Evolutionary conservation across 345 rosid species (phyloP).

Genomic region (Moringa oleifera): DNA sequence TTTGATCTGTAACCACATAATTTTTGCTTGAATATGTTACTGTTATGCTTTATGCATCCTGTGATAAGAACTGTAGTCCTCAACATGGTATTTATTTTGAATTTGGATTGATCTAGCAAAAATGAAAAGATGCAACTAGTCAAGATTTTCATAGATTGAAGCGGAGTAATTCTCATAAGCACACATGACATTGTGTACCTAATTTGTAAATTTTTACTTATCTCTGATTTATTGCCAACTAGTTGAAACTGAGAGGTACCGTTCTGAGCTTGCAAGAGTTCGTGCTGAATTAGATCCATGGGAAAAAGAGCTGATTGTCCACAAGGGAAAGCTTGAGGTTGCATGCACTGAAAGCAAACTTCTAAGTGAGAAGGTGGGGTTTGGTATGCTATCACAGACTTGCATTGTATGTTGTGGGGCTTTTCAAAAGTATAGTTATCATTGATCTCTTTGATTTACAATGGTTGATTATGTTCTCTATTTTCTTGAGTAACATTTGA

Average conservation of each 20-base stretch:
- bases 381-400: constrained; percentile 9
- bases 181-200: not conserved
- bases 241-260: constrained; percentile 85
- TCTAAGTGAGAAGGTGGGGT: constrained; percentile 68
- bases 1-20: constrained; percentile 10
- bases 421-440: not conserved
- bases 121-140: not conserved
- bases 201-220: not conserved
- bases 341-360: constrained; percentile 77
- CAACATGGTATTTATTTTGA: not conserved
- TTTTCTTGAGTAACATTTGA: not conserved
- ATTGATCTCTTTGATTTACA: not conserved
- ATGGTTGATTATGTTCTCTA: not conserved
- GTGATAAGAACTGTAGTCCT: not conserved
- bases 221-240: constrained; percentile 26
- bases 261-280: constrained; percentile 69
- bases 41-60: not conserved
- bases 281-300: constrained; percentile 94
- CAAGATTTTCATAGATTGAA: not conserved
- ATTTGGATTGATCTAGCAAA: too few species aligned
- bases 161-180: not conserved
- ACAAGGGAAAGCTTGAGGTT: constrained; percentile 87
- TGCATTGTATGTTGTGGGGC: not conserved
- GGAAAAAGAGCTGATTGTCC: constrained; percentile 81
- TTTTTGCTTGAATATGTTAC: constrained; percentile 6